Evolutionary conservation across 495 filamentous ascomycete genomes (phyloP).

Genomic region (Hypoxylon rickii): DNA sequence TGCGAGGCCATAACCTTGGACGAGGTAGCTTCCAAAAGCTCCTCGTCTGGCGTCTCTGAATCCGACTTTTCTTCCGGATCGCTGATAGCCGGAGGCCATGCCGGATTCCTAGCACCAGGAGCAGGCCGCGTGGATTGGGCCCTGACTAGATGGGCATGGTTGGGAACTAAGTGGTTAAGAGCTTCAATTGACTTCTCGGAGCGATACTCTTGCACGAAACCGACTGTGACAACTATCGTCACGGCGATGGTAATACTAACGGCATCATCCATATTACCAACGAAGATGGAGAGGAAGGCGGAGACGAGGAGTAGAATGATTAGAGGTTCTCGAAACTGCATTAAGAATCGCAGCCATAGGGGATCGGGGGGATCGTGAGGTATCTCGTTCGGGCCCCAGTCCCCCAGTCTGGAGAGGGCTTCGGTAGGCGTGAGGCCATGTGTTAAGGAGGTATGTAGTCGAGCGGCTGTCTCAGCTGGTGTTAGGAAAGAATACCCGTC

Average conservation of each 20-base stretch:
- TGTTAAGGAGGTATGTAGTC: conserved; percentile 78
- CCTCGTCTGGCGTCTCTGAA: conserved; percentile 47
- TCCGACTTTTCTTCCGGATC: conserved; percentile 39
- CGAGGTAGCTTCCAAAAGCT: conserved; percentile 70
- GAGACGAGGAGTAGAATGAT: conserved; percentile 86
- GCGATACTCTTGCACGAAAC: conserved; percentile 96
- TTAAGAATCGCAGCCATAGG: conserved; percentile 89
- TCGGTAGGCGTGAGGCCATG: conserved; percentile 81
- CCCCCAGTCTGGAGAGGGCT: conserved; percentile 74
- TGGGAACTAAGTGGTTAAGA: conserved; percentile 88
- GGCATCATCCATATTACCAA: conserved; percentile 96
- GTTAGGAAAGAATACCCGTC: conserved; percentile 64
- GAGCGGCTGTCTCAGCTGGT: conserved; percentile 75
- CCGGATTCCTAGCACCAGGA: conserved; percentile 39
- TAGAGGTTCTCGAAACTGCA: conserved; percentile 95
- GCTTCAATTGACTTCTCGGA: conserved; percentile 98
- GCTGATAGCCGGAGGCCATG: conserved; percentile 49
- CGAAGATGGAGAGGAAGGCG: conserved; percentile 84
- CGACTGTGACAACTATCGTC: conserved; percentile 94
- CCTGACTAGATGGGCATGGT: conserved; percentile 89
- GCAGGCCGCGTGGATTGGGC: conserved; percentile 46
- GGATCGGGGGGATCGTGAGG: conserved; percentile 93
- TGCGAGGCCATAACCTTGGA: conserved; percentile 83
- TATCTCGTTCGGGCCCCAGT: conserved; percentile 91
- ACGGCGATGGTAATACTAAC: conserved; percentile 94